A percentile compares a stretch with the other conserved stretches of the same genome.
Conservation (phyloP, 225 moss, liverwort and hornwort species). For the Pseudoscleropodium purum region DNA sequence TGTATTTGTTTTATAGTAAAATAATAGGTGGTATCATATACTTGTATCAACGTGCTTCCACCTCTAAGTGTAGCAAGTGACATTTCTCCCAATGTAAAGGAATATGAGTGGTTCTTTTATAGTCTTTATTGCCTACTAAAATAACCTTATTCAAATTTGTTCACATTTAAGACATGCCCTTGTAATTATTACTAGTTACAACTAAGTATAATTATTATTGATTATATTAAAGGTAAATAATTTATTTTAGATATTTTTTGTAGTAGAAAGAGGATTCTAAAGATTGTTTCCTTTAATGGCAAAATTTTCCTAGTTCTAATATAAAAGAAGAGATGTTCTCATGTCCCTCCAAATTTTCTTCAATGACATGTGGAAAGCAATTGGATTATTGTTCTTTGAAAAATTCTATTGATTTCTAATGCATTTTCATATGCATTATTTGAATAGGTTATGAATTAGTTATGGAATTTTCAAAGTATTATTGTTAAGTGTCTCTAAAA, state of each 20-base stretch:
- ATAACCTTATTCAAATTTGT: neutral
- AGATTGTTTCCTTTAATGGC: accelerated
- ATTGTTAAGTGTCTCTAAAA: neutral
- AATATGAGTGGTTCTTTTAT: neutral
- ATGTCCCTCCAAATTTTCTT: neutral
- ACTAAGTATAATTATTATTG: accelerated
- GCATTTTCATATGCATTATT: neutral
- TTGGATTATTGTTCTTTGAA: accelerated
- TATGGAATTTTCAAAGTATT: neutral
- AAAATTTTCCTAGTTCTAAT: neutral
- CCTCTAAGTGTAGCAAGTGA: accelerated
- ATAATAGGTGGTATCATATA: no score
- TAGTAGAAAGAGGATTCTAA: neutral
- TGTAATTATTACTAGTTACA: neutral
- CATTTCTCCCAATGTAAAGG: accelerated
- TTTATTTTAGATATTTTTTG: neutral
- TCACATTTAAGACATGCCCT: accelerated
- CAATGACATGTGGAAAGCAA: neutral
- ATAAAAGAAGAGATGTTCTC: accelerated
- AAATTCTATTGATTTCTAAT: neutral
- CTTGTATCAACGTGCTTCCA: neutral
- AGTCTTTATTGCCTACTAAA: accelerated
- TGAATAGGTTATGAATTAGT: no score
- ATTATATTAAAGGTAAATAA: no score
- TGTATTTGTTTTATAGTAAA: accelerated